These are phyloP conservation scores for Phytophthora pini DNA, from an alignment of 352 stramenopile species.

Conservation along the genomic window DNA sequence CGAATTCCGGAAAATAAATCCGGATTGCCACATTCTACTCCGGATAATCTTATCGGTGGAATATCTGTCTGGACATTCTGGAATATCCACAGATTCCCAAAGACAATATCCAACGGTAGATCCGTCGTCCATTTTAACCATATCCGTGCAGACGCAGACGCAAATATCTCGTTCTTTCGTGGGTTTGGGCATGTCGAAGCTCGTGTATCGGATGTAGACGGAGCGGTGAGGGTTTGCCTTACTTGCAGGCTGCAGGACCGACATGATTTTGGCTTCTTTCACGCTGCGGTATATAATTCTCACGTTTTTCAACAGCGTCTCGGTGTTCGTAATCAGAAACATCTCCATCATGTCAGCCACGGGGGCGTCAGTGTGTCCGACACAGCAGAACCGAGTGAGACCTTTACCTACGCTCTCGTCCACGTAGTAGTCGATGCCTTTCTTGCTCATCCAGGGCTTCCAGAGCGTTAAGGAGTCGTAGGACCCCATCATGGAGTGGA, in stretches of 20 bases:
- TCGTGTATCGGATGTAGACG: slow-evolving; percentile 45
- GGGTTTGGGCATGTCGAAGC: slow-evolving; percentile 46
- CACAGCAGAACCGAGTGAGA: slow-evolving; percentile 57
- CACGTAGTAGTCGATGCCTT: slow-evolving; percentile 55
- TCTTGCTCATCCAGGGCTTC: slow-evolving; percentile 43
- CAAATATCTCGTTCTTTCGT: slow-evolving; percentile 49
- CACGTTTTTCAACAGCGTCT: slow-evolving; percentile 54
- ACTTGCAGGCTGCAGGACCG: slow-evolving; percentile 37
- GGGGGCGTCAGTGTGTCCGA: slow-evolving; percentile 44
- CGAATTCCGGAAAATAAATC: slow-evolving; percentile 53
- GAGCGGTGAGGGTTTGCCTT: slow-evolving; percentile 35
- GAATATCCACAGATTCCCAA: slow-evolving; percentile 58
- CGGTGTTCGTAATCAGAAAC: slow-evolving; percentile 49
- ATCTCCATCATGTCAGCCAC: slow-evolving; percentile 57
- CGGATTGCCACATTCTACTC: slow-evolving; percentile 50
- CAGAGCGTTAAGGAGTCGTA: slow-evolving; percentile 22
- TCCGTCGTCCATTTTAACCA: slow-evolving; percentile 25
- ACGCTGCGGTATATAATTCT: slow-evolving; percentile 60
- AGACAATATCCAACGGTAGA: slow-evolving; percentile 67
- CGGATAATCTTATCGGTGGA: slow-evolving; percentile 40
- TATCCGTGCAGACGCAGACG: slow-evolving; percentile 40
- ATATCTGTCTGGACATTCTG: slow-evolving; percentile 39
- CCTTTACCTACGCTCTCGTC: slow-evolving; percentile 48
- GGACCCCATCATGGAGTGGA: slow-evolving; percentile 35
- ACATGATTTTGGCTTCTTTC: slow-evolving; percentile 54